Conservation (phyloP, 1,284 basidiomycete genomes). For the Leccinum huronense region DNA sequence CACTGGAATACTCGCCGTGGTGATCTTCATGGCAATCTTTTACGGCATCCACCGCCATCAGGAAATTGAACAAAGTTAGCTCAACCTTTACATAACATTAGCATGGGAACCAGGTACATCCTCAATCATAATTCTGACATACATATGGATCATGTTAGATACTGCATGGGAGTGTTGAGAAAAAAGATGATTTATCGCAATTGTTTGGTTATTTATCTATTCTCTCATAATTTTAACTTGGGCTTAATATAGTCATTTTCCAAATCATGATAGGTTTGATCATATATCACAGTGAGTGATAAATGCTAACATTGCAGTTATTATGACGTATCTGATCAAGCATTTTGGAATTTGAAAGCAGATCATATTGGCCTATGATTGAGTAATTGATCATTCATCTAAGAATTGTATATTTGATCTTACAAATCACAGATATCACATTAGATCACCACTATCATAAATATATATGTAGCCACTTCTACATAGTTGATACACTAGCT, state of each 20-base stretch:
- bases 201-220: neutral
- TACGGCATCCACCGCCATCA: neutral
- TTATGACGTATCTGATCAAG: neutral
- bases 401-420: no score
- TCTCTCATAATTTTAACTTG: neutral
- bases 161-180: neutral
- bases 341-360: no score
- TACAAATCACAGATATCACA: no score
- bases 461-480: neutral
- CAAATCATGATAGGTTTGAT: neutral
- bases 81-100: neutral
- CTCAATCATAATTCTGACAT: neutral
- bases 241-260: no score
- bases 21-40: no score
- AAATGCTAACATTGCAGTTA: neutral
- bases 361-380: no score
- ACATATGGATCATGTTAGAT: neutral
- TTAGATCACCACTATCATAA: neutral
- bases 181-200: neutral
- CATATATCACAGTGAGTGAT: neutral
- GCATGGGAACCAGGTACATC: neutral
- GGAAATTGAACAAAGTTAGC: neutral
- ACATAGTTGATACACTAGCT: neutral
- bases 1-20: no score
- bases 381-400: no score